Evolutionary conservation across 2,329 filamentous ascomycete genomes (phyloP).

Genomic region (Epichloe glyceriae): DNA sequence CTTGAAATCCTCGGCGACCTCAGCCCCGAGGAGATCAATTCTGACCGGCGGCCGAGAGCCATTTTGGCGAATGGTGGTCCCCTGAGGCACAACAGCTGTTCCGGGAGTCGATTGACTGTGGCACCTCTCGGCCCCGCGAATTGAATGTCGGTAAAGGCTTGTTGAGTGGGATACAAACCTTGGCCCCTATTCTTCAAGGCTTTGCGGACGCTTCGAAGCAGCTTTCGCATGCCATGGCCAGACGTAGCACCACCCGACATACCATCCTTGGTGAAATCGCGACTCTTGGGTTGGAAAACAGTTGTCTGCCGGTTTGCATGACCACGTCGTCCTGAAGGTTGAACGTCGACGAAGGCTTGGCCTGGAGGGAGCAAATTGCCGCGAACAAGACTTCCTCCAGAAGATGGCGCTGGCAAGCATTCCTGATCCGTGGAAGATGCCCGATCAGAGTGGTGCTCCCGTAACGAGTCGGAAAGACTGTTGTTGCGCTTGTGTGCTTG

Average conservation of each 20-base stretch:
- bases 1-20: conserved; percentile 66
- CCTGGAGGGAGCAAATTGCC: conserved; percentile 74
- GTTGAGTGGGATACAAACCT: conserved; percentile 29
- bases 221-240: conserved; percentile 67
- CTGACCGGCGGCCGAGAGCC: conserved; percentile 43
- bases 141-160: conserved; percentile 33
- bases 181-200: conserved; percentile 54
- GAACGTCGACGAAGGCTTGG: conserved; percentile 64
- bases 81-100: conserved; percentile 47
- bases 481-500: conserved; percentile 68
- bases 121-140: conserved; percentile 38
- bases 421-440: conserved; percentile 41
- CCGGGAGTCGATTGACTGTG: conserved; percentile 45
- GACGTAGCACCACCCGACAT: conserved; percentile 48
- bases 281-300: conserved; percentile 29
- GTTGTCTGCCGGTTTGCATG: conserved; percentile 40
- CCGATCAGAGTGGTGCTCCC: conserved; percentile 49
- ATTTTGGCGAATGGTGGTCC: conserved; percentile 29
- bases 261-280: conserved; percentile 29
- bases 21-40: conserved; percentile 72
- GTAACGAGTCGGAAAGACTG: conserved; percentile 73
- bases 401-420: conserved; percentile 48
- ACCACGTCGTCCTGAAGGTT: conserved; percentile 36
- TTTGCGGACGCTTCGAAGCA: conserved; percentile 75
- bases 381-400: conserved; percentile 73